Conservation (phyloP, 139 green algal species). For the Chlorella ohadii region DNA sequence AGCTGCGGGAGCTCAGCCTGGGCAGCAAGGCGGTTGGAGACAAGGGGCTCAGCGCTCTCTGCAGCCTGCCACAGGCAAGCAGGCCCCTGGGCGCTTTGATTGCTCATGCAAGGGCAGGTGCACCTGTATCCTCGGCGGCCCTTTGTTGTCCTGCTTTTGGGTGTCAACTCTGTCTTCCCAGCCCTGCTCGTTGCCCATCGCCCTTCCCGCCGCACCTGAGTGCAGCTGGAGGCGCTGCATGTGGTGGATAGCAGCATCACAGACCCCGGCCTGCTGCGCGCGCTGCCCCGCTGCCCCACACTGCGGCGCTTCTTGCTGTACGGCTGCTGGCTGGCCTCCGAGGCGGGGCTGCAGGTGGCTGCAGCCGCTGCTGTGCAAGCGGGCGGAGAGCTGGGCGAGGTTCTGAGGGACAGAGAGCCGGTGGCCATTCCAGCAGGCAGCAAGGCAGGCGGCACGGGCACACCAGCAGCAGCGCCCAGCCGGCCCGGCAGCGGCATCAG, state of each 20-base stretch:
- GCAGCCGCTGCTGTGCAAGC: neutral
- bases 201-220: too few species aligned
- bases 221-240: neutral
- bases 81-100: too few species aligned
- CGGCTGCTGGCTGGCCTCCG: constrained; percentile 15
- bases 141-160: too few species aligned
- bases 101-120: too few species aligned
- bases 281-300: neutral
- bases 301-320: neutral
- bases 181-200: too few species aligned
- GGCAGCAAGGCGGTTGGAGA: constrained; percentile 12
- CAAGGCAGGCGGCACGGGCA: too few species aligned
- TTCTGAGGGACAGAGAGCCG: neutral
- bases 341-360: neutral
- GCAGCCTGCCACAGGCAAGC: neutral
- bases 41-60: neutral
- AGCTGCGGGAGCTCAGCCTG: constrained; percentile 15
- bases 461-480: neutral
- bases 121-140: too few species aligned
- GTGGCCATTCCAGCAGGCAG: neutral
- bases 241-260: neutral
- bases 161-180: too few species aligned
- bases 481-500: neutral
- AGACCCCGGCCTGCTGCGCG: neutral
- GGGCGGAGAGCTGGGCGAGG: neutral